Evolutionary conservation across 345 rosid species (phyloP), one percentile per base, ranked within the genome.

Genomic region (Hibiscus syriacus): DNA sequence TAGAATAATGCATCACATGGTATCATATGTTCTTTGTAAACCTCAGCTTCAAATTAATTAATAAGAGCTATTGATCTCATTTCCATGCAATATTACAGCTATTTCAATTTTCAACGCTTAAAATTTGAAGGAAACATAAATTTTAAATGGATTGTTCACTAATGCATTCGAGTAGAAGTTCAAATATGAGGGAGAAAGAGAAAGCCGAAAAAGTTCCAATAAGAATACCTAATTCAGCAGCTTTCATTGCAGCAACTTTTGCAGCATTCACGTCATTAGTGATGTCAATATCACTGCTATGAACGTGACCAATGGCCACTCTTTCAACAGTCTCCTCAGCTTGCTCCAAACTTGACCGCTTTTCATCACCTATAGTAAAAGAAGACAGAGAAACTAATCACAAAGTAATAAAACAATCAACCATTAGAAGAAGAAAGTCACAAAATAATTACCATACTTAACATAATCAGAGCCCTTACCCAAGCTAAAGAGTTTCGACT

Each of bases 201-300:
- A 34, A 1, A 74, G 98, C 99, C 7, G 7, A 34, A 34, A 6
- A 34, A 25, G 2, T 4, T 0, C 4, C 1, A 41, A 25, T 59
- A n/a, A n/a, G 5, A 50, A 69, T n/a, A n/a, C n/a, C n/a, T n/a
- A n/a, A n/a, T n/a, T n/a, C n/a, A n/a, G n/a, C n/a, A n/a, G n/a
- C n/a, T 83, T 83, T 87, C 85, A 87, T 86, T 57, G 98, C 98
- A 75, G 99, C 99, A 77, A 85, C 81, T 80, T 91, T 94, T 53
- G 98, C 97, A 10, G 96, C 90, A 80, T 88, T 80, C 26, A 86
- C 73, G 80, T 86, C 92, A 75, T 76, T 77, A 54, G 86, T 76
- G 71, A 54, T 69, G 41, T 72, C 83, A 32, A 74, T 67, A 57
- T 61, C 74, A 73, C 67, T 73, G 23, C 70, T 70, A 58, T 71